Evolutionary conservation across 345 rosid genomes (phyloP).

Genomic region (thale cress (Arabidopsis thaliana)): TAIR10.1 NC_003074.8:17627001-17627500

Average conservation of each 20-base stretch:
- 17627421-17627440: conserved; percentile 74
- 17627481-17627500: conserved; percentile 23
- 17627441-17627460: conserved; percentile 76
- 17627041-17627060: conserved; percentile 17
- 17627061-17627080: not conserved
- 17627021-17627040: conserved; percentile 84
- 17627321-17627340: conserved; percentile 76
- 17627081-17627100: conserved; percentile 23
- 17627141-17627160: conserved; percentile 72
- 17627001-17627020: conserved; percentile 64
- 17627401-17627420: conserved; percentile 62
- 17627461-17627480: conserved; percentile 92
- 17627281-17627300: conserved; percentile 69
- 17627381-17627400: conserved; percentile 51
- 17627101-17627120: not conserved
- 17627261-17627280: conserved; percentile 79
- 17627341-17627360: conserved; percentile 61
- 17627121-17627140: conserved; percentile 68
- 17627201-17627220: conserved; percentile 62
- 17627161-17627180: conserved; percentile 92
- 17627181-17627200: conserved; percentile 81
- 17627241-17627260: conserved; percentile 73
- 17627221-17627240: conserved; percentile 75
- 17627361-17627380: conserved; percentile 61
- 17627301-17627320: conserved; percentile 69